phyloP scores from a whole-genome alignment of 257 asterid species.

The Knoxia roxburghii region DNA sequence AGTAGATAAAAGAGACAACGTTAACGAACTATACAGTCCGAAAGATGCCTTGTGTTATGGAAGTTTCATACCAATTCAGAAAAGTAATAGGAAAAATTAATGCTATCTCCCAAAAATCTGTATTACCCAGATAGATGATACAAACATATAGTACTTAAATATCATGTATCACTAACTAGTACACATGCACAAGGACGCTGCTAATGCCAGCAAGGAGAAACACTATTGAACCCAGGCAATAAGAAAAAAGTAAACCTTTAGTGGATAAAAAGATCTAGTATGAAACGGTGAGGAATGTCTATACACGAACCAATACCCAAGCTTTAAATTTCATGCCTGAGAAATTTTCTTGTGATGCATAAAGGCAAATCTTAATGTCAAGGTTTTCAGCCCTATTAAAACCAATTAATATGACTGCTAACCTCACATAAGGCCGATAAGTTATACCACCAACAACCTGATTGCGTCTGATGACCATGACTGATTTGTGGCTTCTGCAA shows the following conservation, averaged over 20 bases:
- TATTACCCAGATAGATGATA: neutral
- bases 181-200: neutral
- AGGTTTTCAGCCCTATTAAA: neutral
- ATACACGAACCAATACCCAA: neutral
- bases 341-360: neutral
- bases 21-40: neutral
- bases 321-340: neutral
- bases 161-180: neutral
- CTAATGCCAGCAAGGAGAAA: neutral
- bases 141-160: neutral
- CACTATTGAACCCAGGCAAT: neutral
- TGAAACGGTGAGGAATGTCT: neutral
- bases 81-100: neutral
- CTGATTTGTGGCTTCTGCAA: slow-evolving; percentile 90
- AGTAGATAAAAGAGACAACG: neutral
- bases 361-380: neutral
- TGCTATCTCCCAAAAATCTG: neutral
- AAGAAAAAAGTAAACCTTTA: neutral
- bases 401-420: slow-evolving; percentile 12
- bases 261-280: neutral
- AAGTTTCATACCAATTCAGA: neutral
- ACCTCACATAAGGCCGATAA: slow-evolving; percentile 90
- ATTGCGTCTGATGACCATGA: slow-evolving; percentile 79
- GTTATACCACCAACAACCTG: slow-evolving; percentile 98
- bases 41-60: neutral